phyloP scores from a whole-genome alignment of 139 green algal genomes.

The Micromonas commoda region DNA sequence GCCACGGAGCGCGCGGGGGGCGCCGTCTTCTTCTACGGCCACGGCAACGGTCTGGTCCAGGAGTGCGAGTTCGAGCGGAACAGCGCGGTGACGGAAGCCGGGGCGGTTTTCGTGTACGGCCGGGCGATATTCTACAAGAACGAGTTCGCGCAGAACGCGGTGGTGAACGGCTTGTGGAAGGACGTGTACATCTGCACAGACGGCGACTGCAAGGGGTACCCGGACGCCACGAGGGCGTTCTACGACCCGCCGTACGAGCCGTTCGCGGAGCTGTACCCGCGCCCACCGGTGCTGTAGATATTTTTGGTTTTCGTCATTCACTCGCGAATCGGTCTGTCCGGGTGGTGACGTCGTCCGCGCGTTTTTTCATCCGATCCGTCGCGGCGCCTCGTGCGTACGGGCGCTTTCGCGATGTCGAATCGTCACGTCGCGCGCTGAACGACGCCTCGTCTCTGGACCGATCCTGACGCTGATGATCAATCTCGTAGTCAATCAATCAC shows the following conservation, averaged over 20 bases:
- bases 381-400: too few relatives aligned
- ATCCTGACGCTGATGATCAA: too few relatives aligned
- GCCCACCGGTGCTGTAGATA: not conserved
- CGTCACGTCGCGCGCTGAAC: too few relatives aligned
- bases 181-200: not conserved
- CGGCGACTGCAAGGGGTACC: not conserved
- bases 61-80: not conserved
- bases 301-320: too few relatives aligned
- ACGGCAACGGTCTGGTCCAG: not conserved
- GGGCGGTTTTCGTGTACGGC: conserved; percentile 10
- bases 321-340: too few relatives aligned
- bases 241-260: not conserved
- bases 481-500: too few relatives aligned
- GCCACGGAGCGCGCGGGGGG: not conserved
- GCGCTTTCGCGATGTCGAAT: too few relatives aligned
- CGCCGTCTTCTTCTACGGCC: not conserved
- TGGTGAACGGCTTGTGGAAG: too few relatives aligned
- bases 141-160: not conserved
- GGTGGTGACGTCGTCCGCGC: not conserved
- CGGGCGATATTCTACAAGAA: not conserved
- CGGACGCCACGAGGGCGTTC: not conserved
- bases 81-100: not conserved
- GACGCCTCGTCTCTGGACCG: too few relatives aligned
- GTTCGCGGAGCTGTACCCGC: not conserved
- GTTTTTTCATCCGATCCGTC: not conserved